Evolutionary conservation across 305 asterid species (phyloP).

Genomic region (Fraxinus nigra): DNA sequence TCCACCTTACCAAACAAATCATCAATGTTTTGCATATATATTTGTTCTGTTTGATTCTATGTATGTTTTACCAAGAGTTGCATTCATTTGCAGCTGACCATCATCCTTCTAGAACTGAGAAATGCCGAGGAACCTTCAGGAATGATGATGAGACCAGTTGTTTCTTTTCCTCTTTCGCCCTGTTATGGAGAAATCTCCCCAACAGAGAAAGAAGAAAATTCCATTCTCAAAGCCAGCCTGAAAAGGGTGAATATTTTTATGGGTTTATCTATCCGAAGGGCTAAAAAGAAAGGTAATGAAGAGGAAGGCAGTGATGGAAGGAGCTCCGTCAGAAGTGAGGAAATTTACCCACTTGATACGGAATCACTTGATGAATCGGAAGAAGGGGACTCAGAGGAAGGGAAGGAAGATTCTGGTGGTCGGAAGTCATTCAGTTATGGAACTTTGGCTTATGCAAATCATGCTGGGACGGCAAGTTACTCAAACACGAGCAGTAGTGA

Average conservation of each 20-base stretch:
- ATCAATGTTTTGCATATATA: not conserved
- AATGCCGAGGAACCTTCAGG: conserved; percentile 37
- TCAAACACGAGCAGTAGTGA: conserved; percentile 52
- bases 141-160: conserved; percentile 25
- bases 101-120: conserved; percentile 35
- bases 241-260: conserved; percentile 43
- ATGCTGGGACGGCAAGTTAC: conserved; percentile 43
- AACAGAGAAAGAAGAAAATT: conserved; percentile 36
- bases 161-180: conserved; percentile 45
- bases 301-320: conserved; percentile 59
- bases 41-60: not conserved
- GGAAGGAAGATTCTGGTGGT: conserved; percentile 22
- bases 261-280: conserved; percentile 37
- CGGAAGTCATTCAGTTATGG: conserved; percentile 59
- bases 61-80: not conserved
- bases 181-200: conserved; percentile 43
- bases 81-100: conserved; percentile 35
- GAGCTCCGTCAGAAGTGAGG: conserved; percentile 50
- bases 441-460: conserved; percentile 60
- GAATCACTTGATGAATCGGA: conserved; percentile 41
- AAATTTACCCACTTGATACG: conserved; percentile 34
- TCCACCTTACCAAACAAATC: not conserved
- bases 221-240: conserved; percentile 38
- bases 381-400: conserved; percentile 41
- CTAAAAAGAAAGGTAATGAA: conserved; percentile 45